phyloP scores from a whole-genome alignment of 1,139 yeast species.

The Pichia sp. region DNA sequence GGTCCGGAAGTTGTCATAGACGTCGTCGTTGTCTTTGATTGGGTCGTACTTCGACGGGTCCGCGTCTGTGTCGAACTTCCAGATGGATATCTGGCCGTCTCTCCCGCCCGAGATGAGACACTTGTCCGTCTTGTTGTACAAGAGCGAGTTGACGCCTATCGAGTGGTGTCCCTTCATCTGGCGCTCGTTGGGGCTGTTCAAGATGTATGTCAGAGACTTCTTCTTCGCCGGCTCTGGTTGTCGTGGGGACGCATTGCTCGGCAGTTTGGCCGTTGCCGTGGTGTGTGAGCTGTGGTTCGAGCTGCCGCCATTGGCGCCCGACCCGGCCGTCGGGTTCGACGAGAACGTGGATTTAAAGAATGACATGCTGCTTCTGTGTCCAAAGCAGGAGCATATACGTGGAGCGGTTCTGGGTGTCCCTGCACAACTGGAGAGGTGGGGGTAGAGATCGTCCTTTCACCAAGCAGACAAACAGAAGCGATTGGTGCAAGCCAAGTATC shows the following conservation, averaged over 20 bases:
- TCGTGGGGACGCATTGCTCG: background rate
- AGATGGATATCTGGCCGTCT: constrained; percentile 63
- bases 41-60: background rate
- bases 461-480: background rate
- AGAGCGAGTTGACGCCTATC: constrained; percentile 49
- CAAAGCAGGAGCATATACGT: background rate
- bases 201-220: constrained; percentile 29
- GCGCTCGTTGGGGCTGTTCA: constrained; percentile 27
- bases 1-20: constrained; percentile 17
- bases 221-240: constrained; percentile 8
- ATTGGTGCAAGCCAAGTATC: background rate
- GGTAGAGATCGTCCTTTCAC: background rate
- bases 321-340: background rate
- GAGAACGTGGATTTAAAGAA: constrained; percentile 13
- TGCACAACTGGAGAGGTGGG: background rate
- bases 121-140: constrained; percentile 35
- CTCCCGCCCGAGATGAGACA: constrained; percentile 72
- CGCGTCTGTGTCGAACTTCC: constrained; percentile 20
- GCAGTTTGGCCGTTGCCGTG: background rate
- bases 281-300: background rate
- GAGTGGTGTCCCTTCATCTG: constrained; percentile 43
- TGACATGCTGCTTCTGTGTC: constrained; percentile 8
- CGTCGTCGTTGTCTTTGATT: constrained; percentile 9
- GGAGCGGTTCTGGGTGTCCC: background rate
- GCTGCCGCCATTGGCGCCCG: background rate